These are phyloP conservation scores for bread wheat (Triticum aestivum) DNA, from an alignment of 176 grass and related monocot species.

Conservation along the genomic window IWGSC_CS_RefSeq_v2.1 NC_057809.1:613198317-613198816, in stretches of 20 bases:
- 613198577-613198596: too few relatives aligned
- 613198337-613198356: conserved; percentile 50
- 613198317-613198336: conserved; percentile 48
- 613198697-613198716: background rate
- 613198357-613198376: conserved; percentile 53
- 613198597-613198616: too few relatives aligned
- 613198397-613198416: too few relatives aligned
- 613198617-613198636: conserved; percentile 26
- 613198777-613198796: conserved; percentile 53
- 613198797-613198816: conserved; percentile 70
- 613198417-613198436: too few relatives aligned
- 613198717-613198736: background rate
- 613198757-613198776: background rate
- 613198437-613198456: too few relatives aligned
- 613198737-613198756: background rate
- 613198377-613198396: too few relatives aligned
- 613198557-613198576: too few relatives aligned
- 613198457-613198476: too few relatives aligned
- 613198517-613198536: too few relatives aligned
- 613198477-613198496: too few relatives aligned
- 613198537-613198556: too few relatives aligned
- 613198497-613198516: too few relatives aligned
- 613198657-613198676: conserved; percentile 33
- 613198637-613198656: background rate
- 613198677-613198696: conserved; percentile 26